Percentiles rank a stretch among this genome's conserved stretches.
Conservation (phyloP, 2,329 filamentous ascomycete species). For the Metarhizium rileyi region DNA sequence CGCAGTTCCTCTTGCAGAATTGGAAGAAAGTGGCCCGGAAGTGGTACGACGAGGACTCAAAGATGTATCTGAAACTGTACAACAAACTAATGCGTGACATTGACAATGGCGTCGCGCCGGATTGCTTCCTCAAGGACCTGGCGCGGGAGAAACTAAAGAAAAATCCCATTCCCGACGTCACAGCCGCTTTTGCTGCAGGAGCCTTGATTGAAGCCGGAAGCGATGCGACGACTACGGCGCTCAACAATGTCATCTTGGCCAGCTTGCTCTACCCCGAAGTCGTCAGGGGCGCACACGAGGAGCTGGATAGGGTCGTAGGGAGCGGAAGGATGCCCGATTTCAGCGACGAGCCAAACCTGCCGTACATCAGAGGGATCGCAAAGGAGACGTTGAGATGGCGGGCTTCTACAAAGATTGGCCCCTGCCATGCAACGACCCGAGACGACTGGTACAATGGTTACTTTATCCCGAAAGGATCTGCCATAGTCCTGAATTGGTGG, state of each 20-base stretch:
- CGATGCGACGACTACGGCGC: constrained; percentile 13
- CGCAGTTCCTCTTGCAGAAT: constrained; percentile 4
- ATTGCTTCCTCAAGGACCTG: constrained; percentile 13
- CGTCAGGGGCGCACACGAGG: not conserved
- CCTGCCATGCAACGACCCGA: constrained; percentile 26
- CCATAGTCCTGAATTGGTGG: constrained; percentile 32
- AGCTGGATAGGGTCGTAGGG: not conserved
- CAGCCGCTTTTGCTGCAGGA: constrained; percentile 7
- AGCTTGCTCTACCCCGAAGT: constrained; percentile 30
- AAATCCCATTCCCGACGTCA: constrained; percentile 11
- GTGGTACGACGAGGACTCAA: constrained; percentile 12
- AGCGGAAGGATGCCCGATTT: constrained; percentile 27
- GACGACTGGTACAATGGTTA: constrained; percentile 30
- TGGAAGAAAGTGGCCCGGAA: not conserved
- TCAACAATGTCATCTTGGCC: constrained; percentile 18
- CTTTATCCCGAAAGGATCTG: constrained; percentile 32
- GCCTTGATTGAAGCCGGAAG: constrained; percentile 13
- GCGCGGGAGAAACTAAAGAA: constrained; percentile 8
- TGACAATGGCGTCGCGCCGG: constrained; percentile 7
- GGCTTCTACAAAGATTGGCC: constrained; percentile 26
- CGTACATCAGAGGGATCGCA: constrained; percentile 34
- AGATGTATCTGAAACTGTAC: constrained; percentile 11
- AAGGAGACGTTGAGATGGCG: constrained; percentile 39
- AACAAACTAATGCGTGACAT: constrained; percentile 7
- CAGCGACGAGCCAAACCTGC: constrained; percentile 29